Evolutionary conservation across 441 rosid genomes (phyloP), one percentile per base, ranked within the genome.

Genomic region (Populus trichocarpa): DNA sequence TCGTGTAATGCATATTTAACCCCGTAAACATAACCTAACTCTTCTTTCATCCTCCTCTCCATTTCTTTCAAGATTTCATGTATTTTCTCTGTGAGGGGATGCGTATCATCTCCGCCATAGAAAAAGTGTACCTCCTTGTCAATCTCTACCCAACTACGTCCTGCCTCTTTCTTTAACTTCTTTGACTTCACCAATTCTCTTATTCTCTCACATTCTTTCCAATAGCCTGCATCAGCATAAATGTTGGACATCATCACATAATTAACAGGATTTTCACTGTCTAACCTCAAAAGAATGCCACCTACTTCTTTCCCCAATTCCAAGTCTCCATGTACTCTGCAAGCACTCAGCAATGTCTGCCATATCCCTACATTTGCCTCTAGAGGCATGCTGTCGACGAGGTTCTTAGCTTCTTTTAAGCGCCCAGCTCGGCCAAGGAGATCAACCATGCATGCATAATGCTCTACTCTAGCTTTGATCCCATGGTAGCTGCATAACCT

Each of bases 321-420:
- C 65, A 90, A 68, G 80, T 90, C 86, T 75, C 94, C 89, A 67
- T 93, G 97, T 69, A 92, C 79, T 72, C 92, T 83, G 77, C 99
- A 92, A 69, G 92, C 91, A 82, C 99, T 87, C 14, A 96, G 94
- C 85, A 96, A 87, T 42, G 97, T 88, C 83, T 93, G 99, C 99
- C 97, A 96, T 87, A 96, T 90, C 32, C 91, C 97, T 22, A 78
- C 84, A 70, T 86, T 90, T 70, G 97, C 84, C 80, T 87, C 82
- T 13, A 91, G 50, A 20, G 93, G 92, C 99, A 91, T 93, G 61
- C 76, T 80, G 38, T 90, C 85, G n/a, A 93, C 87, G 36, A 95
- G 86, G 64, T 79, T 65, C 84, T 85, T 90, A 16, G 97, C 98
- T 86, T 96, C 97, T 72, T 84, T 78, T 80, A 96, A 76, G 57